A percentile compares a stretch with the other conserved stretches of the same genome.
Conservation (phyloP, 805 yeast species). For the Sungouiozyma ichnusensis region DNA sequence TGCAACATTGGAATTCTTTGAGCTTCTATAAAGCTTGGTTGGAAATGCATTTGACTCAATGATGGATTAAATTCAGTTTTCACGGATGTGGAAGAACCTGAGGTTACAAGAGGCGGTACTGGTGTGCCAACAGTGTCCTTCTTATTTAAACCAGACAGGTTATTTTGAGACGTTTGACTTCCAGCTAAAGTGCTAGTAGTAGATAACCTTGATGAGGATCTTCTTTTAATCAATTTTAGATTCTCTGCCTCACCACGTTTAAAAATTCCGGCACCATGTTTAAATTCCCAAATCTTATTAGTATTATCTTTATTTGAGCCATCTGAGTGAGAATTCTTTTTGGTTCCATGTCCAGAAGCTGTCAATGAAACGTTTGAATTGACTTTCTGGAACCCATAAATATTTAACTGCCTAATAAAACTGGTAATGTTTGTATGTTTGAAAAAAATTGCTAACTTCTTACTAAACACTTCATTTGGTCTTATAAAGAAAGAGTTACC, state of each 20-base stretch:
- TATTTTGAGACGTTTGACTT: not conserved
- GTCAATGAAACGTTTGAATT: conserved; percentile 4
- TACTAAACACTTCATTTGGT: conserved; percentile 81
- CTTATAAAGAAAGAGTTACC: conserved; percentile 66
- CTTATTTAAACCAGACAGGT: not conserved
- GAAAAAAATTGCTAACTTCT: conserved; percentile 54
- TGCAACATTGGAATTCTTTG: not conserved
- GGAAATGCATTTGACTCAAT: not conserved
- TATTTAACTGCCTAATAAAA: conserved; percentile 68
- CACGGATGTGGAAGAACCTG: not conserved
- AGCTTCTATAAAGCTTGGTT: not conserved
- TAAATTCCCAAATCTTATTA: conserved; percentile 66
- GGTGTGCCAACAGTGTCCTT: not conserved
- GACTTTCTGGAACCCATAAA: conserved; percentile 77
- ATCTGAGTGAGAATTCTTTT: not conserved
- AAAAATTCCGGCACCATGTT: conserved; percentile 70
- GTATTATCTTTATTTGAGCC: not conserved
- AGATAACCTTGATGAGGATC: conserved; percentile 38
- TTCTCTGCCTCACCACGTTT: conserved; percentile 71
- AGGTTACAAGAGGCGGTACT: not conserved
- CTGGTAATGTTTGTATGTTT: conserved; percentile 75
- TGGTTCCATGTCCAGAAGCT: not conserved
- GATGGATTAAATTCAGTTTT: not conserved
- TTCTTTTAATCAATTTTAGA: conserved; percentile 64
- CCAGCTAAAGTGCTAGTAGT: not conserved